Base-by-base conservation (phyloP, 495 filamentous ascomycete species). In the Pyrenula massariospora region DNA sequence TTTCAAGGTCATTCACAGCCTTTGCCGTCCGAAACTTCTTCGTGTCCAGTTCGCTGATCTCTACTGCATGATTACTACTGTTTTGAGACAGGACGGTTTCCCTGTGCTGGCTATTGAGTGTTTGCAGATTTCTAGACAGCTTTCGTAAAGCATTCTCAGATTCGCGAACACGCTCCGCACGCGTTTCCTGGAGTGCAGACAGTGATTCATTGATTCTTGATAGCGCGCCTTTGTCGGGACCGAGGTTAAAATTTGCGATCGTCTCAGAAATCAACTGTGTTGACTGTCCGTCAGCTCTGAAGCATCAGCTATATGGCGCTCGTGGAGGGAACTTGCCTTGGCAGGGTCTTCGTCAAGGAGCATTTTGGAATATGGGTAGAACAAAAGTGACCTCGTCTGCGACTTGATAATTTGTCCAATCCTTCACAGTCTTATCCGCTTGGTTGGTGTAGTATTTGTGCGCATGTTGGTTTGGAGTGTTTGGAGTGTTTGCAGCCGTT, bases 1-100 rank as follows among this genome's bases (percentile, higher is more conserved):
- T 91, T 73, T 98, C 93, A 1, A 92, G 72, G 62, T 96, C 93
- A 0, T 82, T 83, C 0, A 86, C 88, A 10, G 84, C 80, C 70
- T 98, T 98, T 5, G 93, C 93, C 56, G 88, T 81, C 54, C 89
- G 86, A 69, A 97, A 98, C 69, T 96, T 97, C 65, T 95, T 86
- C 5, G 88, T 91, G 71, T 94, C 90, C 54, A 94, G 82, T 51
- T 86, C 83, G 52, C 91, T 79, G 53, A 95, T 92, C 60, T 88
- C 80, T 54, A 77, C 79, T 22, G 90, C 88, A 68, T 96, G 91
- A 55, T 81, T 82, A 56, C 83, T 78, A 5, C 84, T 79, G 55
- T 86, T 86, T 72, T 93, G 87, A 0, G 80, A 73, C 1, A 80
- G 70, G 1, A 87, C 73, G 2, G 85, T 83, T 67, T 92, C 86